Evolutionary conservation across 1,284 basidiomycete genomes (phyloP).

Genomic region (Fomitopsis schrenkii): DNA sequence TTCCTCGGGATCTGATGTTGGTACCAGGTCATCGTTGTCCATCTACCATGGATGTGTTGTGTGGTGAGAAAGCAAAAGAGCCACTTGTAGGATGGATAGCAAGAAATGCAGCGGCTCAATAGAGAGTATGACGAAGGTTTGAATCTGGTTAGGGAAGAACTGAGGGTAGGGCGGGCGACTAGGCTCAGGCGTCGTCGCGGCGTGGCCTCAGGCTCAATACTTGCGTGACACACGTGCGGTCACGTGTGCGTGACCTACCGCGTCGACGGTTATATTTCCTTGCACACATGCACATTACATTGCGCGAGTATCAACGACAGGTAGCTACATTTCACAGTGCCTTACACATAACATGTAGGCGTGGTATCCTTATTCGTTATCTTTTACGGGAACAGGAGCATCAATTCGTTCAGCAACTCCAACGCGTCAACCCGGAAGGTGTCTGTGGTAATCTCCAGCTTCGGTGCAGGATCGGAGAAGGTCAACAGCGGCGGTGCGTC

Average conservation of each 20-base stretch:
- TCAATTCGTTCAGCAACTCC: background rate
- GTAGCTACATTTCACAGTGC: too few species aligned
- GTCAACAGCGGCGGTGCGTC: slow-evolving; percentile 37
- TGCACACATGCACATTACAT: too few species aligned
- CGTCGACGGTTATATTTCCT: background rate
- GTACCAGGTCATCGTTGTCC: slow-evolving; percentile 2
- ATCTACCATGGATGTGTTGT: background rate
- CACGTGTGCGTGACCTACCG: background rate
- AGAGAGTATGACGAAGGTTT: background rate
- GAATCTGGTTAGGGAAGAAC: too few species aligned
- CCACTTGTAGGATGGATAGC: background rate
- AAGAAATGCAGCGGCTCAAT: background rate
- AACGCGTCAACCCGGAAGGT: slow-evolving; percentile 6
- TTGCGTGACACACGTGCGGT: background rate
- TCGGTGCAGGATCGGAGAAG: slow-evolving; percentile 34
- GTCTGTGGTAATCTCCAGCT: slow-evolving; percentile 5
- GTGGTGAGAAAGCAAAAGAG: background rate
- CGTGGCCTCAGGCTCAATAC: background rate
- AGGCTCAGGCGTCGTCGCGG: too few species aligned
- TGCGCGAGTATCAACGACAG: too few species aligned
- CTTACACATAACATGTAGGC: background rate
- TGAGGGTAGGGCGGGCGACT: too few species aligned
- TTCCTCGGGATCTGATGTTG: slow-evolving; percentile 8
- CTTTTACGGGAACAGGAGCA: background rate
- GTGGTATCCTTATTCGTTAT: background rate